Evolutionary conservation across 495 filamentous ascomycete genomes (phyloP).

Genomic region (Lophiotrema nucula): DNA sequence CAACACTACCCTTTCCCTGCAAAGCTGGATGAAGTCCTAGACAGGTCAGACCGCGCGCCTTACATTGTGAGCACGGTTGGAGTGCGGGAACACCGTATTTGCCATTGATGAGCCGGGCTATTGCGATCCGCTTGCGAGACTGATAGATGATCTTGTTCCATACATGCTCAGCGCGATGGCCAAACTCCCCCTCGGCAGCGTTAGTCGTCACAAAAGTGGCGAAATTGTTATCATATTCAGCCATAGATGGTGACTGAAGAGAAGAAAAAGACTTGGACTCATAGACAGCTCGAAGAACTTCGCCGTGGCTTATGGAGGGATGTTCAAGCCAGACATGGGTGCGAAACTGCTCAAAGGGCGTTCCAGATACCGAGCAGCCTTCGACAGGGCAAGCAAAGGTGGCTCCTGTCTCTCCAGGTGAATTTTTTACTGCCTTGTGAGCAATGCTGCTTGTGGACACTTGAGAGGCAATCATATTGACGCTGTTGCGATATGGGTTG

Average conservation of each 20-base stretch:
- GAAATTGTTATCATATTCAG: neutral
- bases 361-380: neutral
- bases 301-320: neutral
- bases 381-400: neutral
- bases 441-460: too few relatives aligned
- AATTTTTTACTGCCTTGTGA: too few relatives aligned
- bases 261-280: neutral
- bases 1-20: neutral
- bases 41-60: neutral
- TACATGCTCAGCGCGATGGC: neutral
- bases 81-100: neutral
- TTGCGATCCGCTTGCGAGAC: neutral
- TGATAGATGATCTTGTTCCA: neutral
- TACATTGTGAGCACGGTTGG: neutral
- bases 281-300: neutral
- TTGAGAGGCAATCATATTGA: too few relatives aligned
- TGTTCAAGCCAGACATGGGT: neutral
- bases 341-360: neutral
- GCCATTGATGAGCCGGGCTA: neutral
- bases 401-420: neutral
- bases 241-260: neutral
- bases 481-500: neutral
- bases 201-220: neutral
- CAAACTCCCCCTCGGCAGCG: neutral
- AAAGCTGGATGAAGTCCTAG: neutral